These are phyloP conservation scores for Firmiana major DNA, from an alignment of 345 rosid species.

Conservation along the genomic window DNA sequence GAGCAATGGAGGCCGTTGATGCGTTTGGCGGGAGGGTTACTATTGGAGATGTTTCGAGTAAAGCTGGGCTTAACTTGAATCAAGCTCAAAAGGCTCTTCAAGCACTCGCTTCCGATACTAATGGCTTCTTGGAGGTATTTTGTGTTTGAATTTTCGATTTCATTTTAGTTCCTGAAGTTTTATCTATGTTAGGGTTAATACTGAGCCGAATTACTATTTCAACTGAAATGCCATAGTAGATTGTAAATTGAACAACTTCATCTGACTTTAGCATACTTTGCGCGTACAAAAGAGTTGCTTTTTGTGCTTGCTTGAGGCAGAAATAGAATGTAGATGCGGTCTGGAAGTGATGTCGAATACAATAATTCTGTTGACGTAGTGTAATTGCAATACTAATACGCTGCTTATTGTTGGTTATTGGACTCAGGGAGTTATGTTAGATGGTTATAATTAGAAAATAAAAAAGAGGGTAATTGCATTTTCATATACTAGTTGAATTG, in stretches of 20 bases:
- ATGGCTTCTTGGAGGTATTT: conserved; percentile 90
- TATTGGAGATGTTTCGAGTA: conserved; percentile 78
- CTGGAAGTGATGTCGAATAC: neutral
- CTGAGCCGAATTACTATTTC: neutral
- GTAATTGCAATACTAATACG: neutral
- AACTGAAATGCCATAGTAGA: neutral
- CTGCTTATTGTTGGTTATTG: neutral
- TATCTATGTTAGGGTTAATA: neutral
- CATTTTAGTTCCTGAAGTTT: neutral
- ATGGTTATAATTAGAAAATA: neutral
- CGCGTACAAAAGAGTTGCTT: neutral
- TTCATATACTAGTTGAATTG: neutral
- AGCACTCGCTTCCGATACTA: conserved; percentile 89
- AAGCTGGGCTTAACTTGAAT: conserved; percentile 69
- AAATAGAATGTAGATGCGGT: neutral
- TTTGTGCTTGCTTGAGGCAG: neutral
- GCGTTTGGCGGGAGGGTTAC: conserved; percentile 76
- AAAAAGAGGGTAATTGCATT: neutral
- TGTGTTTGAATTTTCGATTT: neutral
- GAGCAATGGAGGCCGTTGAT: conserved; percentile 87
- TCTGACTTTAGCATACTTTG: neutral
- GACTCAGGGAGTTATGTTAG: neutral
- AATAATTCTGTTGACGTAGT: too few relatives aligned
- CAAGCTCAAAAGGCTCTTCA: conserved; percentile 92
- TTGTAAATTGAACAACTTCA: neutral